Base-by-base conservation (phyloP, 2,329 filamentous ascomycete genomes). In the Fusarium decemcellulare region DNA sequence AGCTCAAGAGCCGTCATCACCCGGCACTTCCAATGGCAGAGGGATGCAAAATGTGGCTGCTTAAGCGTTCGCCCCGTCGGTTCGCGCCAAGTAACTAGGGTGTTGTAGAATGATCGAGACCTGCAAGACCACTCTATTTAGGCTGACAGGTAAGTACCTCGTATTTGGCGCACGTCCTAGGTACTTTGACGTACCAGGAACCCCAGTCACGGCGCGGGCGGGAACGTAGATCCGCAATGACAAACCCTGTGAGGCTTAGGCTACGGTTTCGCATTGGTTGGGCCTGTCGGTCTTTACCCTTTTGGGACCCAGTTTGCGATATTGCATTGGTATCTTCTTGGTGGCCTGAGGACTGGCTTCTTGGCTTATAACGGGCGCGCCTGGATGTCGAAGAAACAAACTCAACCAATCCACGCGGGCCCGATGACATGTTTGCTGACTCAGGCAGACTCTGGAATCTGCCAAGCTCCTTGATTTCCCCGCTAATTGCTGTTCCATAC, bases 251-350 rank as follows among this genome's bases (percentile, higher is more conserved):
- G 23, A 23, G 23, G 23, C 23, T 23, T 23, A 23, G 23, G 39
- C 8, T 8, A 8, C n/a, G 37, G n/a, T 14, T 40, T 14, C 39
- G 39, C 16, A 40, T 40, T 40, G 39, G 39, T 40, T 10, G 15
- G 8, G 8, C 39, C 15, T 5, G 8, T 6, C 39, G 32, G 32
- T 44, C 37, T 15, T 43, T 32, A 42, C 37, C 51, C 18, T 29
- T 54, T 43, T 15, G 1, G 34, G 51, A 29, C 16, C 11, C 36
- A 69, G 66, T 8, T 69, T 69, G 66, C 66, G 66, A 65, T 9
- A 16, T 27, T 54, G 37, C 37, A 54, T 54, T 39, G 10, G 37
- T 14, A 27, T 32, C 37, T 7, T 43, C 29, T 18, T 11, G 36
- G 15, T 9, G 18, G 23, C 23, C 23, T 23, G 34, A 37, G 10